Base-by-base conservation (phyloP, 805 yeast genomes). In the Starmerella roubikii region DNA sequence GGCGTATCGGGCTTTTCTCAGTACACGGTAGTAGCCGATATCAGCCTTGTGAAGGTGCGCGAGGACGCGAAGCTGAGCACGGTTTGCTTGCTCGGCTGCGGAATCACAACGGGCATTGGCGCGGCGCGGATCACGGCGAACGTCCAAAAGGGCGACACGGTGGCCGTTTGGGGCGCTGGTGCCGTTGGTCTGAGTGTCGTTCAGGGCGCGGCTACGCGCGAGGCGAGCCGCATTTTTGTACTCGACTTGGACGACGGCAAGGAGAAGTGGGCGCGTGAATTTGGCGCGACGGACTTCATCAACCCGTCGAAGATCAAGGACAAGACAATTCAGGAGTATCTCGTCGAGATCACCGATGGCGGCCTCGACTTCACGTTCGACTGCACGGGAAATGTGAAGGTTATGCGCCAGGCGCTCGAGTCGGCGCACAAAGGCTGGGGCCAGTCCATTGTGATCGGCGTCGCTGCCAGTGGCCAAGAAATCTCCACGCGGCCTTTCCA, bases 361-460 rank as follows among this genome's bases (percentile, higher is more conserved):
- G 99, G 99, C 38, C 72, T 84, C 48, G 99, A 91, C 54, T 84
- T 60, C 66, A 86, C 98, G 23, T 91, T 91, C 57, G 98, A 91
- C 68, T 86, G 97, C 68, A 91, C 98, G 38, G 99, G 99, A 66
- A 91, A 88, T 57, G 86, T 78, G 46, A 62, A 72, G 33, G 97
- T 91, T 35, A 91, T 91, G 99, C 78, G 97, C 67, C 69, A 76
- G 56, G 98, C 98, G 22, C 71, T 91, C 50, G 97, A 91, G 69
- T 82, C 94, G 18, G 85, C 95, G 61, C 97, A 91, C 68, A 88
- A 86, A 65, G 99, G 99, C 49, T 91, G 98, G 96, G 99, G 99
- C 64, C 75, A 78, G 57, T 84, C 95, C 18, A 72, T 88, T 52
- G 69, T 91, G 54, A 91, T 91, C 58, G 98, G 98, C 61, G 99